phyloP scores from a whole-genome alignment of 495 filamentous ascomycete genomes.

The Elasticomyces elasticus region DNA sequence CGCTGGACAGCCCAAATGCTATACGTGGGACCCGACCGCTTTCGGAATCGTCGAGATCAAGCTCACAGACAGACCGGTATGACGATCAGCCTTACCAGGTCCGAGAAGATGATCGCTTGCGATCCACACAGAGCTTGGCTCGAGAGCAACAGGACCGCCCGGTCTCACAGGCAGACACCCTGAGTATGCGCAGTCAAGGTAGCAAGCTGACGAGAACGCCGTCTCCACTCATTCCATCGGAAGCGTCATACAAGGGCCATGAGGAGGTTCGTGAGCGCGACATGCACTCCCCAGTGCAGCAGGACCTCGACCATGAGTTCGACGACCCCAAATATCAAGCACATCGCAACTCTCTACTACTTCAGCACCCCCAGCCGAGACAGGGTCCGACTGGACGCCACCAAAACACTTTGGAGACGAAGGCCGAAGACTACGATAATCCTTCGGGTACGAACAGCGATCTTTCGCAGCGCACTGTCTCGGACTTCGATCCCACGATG shows the following conservation, averaged over 20 bases:
- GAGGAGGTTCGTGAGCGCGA: slow-evolving; percentile 5
- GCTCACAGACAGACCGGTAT: slow-evolving; percentile 35
- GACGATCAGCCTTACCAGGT: slow-evolving; percentile 53
- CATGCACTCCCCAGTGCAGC: slow-evolving; percentile 13
- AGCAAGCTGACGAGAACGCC: slow-evolving; percentile 38
- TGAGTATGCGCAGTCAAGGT: slow-evolving; percentile 21
- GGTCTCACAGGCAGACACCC: slow-evolving; percentile 25
- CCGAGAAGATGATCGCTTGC: slow-evolving; percentile 62
- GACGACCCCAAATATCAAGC: slow-evolving; percentile 87
- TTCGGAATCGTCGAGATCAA: slow-evolving; percentile 52
- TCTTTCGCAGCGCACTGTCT: slow-evolving; percentile 34
- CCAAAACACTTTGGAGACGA: slow-evolving; percentile 66
- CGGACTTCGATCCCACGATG: slow-evolving; percentile 60
- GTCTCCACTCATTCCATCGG: slow-evolving; percentile 49
- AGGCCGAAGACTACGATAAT: slow-evolving; percentile 60
- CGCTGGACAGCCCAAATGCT: slow-evolving; percentile 37
- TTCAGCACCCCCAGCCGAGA: slow-evolving; percentile 85
- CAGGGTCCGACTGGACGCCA: slow-evolving; percentile 73
- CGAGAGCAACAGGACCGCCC: slow-evolving; percentile 30
- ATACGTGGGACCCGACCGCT: slow-evolving; percentile 43
- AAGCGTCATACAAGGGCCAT: slow-evolving; percentile 3
- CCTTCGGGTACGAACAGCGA: slow-evolving; percentile 18
- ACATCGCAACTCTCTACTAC: slow-evolving; percentile 76
- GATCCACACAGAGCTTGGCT: slow-evolving; percentile 51
- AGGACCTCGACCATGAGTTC: slow-evolving; percentile 43